Percentiles rank a stretch among this genome's conserved stretches.
phyloP scores from a whole-genome alignment of 495 filamentous ascomycete genomes.

The Aspergillus heteromorphus region DNA sequence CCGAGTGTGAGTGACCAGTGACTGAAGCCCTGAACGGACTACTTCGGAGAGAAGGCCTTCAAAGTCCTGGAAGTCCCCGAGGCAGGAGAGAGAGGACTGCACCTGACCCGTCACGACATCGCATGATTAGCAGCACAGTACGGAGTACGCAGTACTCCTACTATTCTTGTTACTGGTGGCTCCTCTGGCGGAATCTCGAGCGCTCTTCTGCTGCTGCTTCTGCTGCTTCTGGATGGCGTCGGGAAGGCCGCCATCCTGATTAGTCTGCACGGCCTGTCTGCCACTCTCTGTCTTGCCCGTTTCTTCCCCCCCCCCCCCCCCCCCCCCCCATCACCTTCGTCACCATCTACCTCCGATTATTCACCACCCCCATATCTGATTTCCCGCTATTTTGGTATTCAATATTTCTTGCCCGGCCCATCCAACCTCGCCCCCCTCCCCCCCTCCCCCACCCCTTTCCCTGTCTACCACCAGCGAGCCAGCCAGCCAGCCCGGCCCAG shows the following conservation, averaged over 20 bases:
- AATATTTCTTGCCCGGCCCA: not conserved
- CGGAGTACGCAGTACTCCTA: no score
- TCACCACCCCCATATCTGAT: not conserved
- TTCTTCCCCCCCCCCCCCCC: no score
- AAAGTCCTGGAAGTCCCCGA: not conserved
- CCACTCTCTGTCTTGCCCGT: not conserved
- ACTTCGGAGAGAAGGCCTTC: no score
- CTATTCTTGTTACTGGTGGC: not conserved
- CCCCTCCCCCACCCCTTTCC: slow-evolving; percentile 10
- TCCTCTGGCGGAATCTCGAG: slow-evolving; percentile 2
- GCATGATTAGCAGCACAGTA: no score
- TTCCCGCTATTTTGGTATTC: not conserved
- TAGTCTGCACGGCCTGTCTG: not conserved
- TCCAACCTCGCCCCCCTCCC: not conserved
- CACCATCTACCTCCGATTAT: not conserved
- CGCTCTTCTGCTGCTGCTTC: slow-evolving; percentile 1
- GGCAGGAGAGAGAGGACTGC: not conserved
- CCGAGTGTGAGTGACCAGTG: no score
- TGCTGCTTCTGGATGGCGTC: slow-evolving; percentile 9
- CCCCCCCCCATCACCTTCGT: not conserved
- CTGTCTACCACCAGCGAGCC: slow-evolving; percentile 4
- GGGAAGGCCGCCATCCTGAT: slow-evolving; percentile 1
- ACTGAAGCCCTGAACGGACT: no score
- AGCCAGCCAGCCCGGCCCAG: slow-evolving; percentile 3
- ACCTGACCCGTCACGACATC: slow-evolving; percentile 14